Base-by-base conservation (phyloP, 305 asterid species). In the Ilex paraguariensis region DNA sequence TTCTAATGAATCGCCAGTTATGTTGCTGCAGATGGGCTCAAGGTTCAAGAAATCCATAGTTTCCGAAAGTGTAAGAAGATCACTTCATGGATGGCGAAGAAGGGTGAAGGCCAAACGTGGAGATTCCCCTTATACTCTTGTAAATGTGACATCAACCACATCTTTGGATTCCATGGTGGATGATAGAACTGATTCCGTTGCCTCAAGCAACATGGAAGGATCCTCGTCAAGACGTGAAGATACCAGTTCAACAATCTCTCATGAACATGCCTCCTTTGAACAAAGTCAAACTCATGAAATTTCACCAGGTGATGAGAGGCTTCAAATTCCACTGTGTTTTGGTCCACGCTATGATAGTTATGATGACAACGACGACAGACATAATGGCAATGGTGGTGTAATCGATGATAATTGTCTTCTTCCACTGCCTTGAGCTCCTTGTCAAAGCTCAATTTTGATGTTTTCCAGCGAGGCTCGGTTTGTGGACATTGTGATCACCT, bases 81-180 rank as follows among this genome's bases (percentile, higher is more conserved):
- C 98, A 1, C 87, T 92, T 40, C 91, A 77, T n/a, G 91, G 93
- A 56, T 92, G 97, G 97, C 77, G 82, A 59, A 77, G 69, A 80
- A 85, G 81, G 74, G 93, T 84, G 62, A 81, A 69, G 72, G 73
- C 81, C 36, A 80, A 81, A 56, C 83, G 70, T 21, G 87, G 59
- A 46, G 64, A 70, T 52, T 65, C 72, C 21, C 17, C 74, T 48
- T 14, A 33, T 45, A 13, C 71, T 51, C 21, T 62, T 50, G 48
- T 62, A 44, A 62, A 72, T 17, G 64, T 54, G 13, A 39, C 66
- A 28, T 55, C 81, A 11, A 39, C 71, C 42, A 13, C 62, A 44
- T 73, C 88, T 51, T 62, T 70, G 63, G 81, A 73, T 39, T 71
- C 76, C 14, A 6, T 57, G 59, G 64, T 31, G 57, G 76, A 78